These are phyloP conservation scores for Aschersonia sp. DNA, from an alignment of 2,329 filamentous ascomycete genomes.

Conservation along the genomic window DNA sequence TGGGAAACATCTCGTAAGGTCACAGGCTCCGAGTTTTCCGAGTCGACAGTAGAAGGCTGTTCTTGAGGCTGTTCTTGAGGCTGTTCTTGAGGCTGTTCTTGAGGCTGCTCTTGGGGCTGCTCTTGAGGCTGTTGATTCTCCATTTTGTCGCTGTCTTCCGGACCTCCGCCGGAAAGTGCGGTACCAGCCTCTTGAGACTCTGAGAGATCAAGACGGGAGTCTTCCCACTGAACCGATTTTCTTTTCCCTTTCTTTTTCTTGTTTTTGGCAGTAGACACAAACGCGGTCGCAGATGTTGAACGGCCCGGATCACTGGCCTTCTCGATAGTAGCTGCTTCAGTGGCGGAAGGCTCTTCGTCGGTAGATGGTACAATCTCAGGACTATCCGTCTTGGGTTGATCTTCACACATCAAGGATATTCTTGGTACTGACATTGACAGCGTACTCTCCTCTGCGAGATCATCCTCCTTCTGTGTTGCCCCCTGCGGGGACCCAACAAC, in stretches of 20 bases:
- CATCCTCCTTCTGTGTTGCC: too few relatives aligned
- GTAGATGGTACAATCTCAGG: neutral
- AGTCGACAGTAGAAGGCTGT: too few relatives aligned
- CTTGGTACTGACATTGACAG: too few relatives aligned
- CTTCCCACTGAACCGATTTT: constrained; percentile 9
- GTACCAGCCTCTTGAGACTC: neutral
- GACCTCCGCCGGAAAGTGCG: neutral
- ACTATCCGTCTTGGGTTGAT: neutral
- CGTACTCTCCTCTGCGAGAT: too few relatives aligned
- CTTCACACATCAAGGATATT: neutral
- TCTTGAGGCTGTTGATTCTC: too few relatives aligned
- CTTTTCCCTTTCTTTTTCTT: constrained; percentile 6
- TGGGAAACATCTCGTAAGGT: too few relatives aligned
- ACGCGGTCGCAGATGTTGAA: neutral
- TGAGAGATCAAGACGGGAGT: constrained; percentile 1
- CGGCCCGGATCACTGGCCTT: neutral
- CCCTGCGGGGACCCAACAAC: too few relatives aligned
- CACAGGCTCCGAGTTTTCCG: too few relatives aligned
- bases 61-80: too few relatives aligned
- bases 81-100: too few relatives aligned
- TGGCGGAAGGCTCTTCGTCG: neutral
- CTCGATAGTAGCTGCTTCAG: neutral
- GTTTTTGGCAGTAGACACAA: neutral
- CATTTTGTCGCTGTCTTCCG: too few relatives aligned
- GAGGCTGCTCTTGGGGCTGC: too few relatives aligned